Evolutionary conservation across 164 flowering plant species (phyloP), one percentile per base, ranked within the genome.

Genomic region (Pachysandra terminalis): DNA sequence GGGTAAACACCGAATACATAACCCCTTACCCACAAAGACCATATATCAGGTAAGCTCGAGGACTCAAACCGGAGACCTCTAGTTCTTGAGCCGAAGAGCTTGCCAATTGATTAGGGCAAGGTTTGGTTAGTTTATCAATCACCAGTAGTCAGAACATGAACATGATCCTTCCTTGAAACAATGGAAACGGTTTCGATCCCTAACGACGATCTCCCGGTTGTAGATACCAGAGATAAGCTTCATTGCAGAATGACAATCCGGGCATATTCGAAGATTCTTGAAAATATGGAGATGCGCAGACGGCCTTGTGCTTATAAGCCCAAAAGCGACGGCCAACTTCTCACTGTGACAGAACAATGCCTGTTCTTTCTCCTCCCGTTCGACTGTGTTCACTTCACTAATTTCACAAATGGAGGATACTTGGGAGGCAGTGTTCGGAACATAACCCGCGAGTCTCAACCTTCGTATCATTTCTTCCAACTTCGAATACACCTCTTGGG

Each of bases 181-280:
- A 63, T 86, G 95, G 69, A 89, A 86, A 23, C 92, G 83, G 73
- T 75, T 81, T 1, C 85, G 80, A 63, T 87, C 92, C 67, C 89
- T 78, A 17, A 84, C 56, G 19, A 81, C 67, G 26, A 86, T 86
- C 65, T 85, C 82, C 55, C 89, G 64, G 23, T 73, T 64, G 54
- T 81, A 83, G 9, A 83, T 26, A 28, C 76, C 58, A 2, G 86
- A 86, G 59, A 77, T 73, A 48, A 85, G 71, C 74, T 86, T 85
- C 12, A 86, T 58, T 22, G 82, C 87, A 68, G 83, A 71, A 73
- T 87, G 87, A 73, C 89, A 89, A 78, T 87, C 95, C 64, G 54
- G 76, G 71, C 92, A 87, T 65, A 82, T 81, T 12, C 86, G 74
- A 16, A 87, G 78, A 60, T 89, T 87, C 82, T 84, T 86, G 78